Conservation (phyloP, 176 grass and related monocot species). For the Dendrocalamus sinicus region DNA sequence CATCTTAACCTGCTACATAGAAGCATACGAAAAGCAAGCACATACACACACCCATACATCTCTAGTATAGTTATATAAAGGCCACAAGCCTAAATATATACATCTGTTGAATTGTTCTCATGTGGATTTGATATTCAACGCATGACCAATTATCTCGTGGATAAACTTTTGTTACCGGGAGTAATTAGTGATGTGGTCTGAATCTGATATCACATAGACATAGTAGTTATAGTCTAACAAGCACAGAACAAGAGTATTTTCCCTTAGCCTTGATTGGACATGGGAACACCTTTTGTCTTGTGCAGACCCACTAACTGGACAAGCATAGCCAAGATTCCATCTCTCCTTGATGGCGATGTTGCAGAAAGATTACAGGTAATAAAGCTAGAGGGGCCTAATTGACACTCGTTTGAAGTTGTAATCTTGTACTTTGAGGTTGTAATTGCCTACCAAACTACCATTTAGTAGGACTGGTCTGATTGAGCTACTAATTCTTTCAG, state of each 20-base stretch:
- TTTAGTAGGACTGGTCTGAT: background rate
- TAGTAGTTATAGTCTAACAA: background rate
- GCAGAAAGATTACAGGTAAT: background rate
- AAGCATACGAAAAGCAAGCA: background rate
- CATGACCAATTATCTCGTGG: background rate
- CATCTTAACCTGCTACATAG: background rate
- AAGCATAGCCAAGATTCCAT: constrained; percentile 47
- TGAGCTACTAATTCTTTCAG: background rate
- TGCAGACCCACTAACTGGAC: constrained; percentile 3
- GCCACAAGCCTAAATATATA: background rate
- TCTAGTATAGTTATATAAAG: background rate
- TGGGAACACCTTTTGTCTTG: constrained; percentile 36
- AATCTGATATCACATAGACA: background rate
- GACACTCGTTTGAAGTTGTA: background rate
- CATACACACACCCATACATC: background rate
- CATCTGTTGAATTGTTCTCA: background rate
- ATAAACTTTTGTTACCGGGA: background rate
- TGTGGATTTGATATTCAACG: background rate
- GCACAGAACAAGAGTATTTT: constrained; percentile 1
- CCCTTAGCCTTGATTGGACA: constrained; percentile 38
- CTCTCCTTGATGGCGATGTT: constrained; percentile 40
- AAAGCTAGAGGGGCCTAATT: constrained; percentile 13
- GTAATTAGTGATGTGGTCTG: background rate
- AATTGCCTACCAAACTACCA: background rate
- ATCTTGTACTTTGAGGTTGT: background rate